These are phyloP conservation scores for Ophiostoma pallidulum DNA, from an alignment of 2,329 filamentous ascomycete species.

Conservation along the genomic window DNA sequence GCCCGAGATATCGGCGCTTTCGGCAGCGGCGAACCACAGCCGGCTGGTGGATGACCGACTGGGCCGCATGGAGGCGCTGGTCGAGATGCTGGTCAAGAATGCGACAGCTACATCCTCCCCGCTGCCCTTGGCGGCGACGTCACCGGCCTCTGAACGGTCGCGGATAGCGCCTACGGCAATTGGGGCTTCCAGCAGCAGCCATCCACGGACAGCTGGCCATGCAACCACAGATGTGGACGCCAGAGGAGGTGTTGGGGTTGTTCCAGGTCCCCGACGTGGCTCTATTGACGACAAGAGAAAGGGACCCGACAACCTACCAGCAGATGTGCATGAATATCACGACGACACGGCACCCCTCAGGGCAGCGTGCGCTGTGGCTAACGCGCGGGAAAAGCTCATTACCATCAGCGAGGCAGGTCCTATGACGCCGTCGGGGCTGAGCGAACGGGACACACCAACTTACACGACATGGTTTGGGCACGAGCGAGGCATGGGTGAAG, in stretches of 20 bases:
- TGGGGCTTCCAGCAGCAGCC: no score
- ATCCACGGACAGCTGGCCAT: no score
- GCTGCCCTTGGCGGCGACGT: neutral
- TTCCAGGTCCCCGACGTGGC: no score
- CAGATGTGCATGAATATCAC: no score
- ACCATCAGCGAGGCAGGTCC: neutral
- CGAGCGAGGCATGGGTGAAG: neutral
- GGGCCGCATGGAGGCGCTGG: slow-evolving; percentile 27
- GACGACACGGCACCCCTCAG: no score
- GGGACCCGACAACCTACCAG: no score
- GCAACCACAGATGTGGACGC: no score
- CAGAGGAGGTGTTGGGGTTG: no score
- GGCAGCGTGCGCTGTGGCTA: neutral
- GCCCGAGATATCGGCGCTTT: slow-evolving; percentile 21
- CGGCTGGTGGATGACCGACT: slow-evolving; percentile 23
- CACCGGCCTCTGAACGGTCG: no score
- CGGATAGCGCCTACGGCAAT: neutral
- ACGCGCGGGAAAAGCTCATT: neutral
- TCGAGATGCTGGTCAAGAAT: slow-evolving; percentile 16
- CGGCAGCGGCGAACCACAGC: slow-evolving; percentile 6
- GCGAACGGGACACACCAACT: neutral
- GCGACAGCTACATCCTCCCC: neutral
- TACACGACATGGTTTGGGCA: slow-evolving; percentile 12
- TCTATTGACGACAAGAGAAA: neutral
- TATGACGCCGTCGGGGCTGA: neutral